These are phyloP conservation scores for Diaporthe citri DNA, from an alignment of 2,329 filamentous ascomycete species.

Conservation along the genomic window DNA sequence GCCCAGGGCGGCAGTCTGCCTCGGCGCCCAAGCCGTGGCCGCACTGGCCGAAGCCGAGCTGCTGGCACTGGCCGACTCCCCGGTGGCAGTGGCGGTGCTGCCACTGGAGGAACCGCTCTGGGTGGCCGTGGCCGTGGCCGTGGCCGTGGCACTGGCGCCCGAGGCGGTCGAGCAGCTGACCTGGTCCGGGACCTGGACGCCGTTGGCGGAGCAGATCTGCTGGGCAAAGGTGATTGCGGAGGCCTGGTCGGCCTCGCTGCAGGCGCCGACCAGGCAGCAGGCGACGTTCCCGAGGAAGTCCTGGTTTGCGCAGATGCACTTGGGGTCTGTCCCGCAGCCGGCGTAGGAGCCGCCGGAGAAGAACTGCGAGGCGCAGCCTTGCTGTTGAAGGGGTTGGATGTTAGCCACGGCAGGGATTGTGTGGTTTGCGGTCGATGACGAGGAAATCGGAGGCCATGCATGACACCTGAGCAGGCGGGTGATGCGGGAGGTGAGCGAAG, in stretches of 20 bases:
- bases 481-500: neutral
- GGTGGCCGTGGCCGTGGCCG: slow-evolving; percentile 39
- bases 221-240: slow-evolving; percentile 49
- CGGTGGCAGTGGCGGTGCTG: slow-evolving; percentile 38
- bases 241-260: slow-evolving; percentile 47
- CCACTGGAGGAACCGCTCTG: slow-evolving; percentile 33
- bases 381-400: slow-evolving; percentile 41
- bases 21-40: slow-evolving; percentile 33
- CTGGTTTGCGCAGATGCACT: slow-evolving; percentile 58
- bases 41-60: slow-evolving; percentile 21
- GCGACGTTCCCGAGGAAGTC: slow-evolving; percentile 56
- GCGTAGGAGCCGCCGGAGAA: slow-evolving; percentile 50
- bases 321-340: slow-evolving; percentile 50
- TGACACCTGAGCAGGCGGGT: neutral
- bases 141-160: slow-evolving; percentile 30
- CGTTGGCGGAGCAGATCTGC: slow-evolving; percentile 49
- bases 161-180: slow-evolving; percentile 46
- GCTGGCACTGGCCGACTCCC: slow-evolving; percentile 26
- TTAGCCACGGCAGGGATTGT: neutral
- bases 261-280: slow-evolving; percentile 51
- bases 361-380: slow-evolving; percentile 47
- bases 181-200: slow-evolving; percentile 50
- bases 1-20: slow-evolving; percentile 37
- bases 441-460: neutral
- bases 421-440: neutral